Evolutionary conservation across 352 stramenopile species (phyloP).

Genomic region (Globisporangium abappressorium): DNA sequence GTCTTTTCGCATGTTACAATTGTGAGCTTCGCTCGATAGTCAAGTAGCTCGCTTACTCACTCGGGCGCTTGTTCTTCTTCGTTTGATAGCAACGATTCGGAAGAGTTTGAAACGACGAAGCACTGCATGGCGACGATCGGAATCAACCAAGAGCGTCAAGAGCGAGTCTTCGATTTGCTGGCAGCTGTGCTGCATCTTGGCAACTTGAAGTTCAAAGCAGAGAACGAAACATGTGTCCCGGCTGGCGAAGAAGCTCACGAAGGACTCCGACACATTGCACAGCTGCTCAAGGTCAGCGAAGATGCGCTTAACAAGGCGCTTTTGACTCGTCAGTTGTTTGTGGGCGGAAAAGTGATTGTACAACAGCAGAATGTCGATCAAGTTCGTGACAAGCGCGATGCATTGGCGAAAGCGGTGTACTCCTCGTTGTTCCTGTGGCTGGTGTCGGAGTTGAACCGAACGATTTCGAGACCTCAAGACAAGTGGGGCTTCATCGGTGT

Average conservation of each 20-base stretch:
- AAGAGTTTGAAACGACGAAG: slow-evolving; percentile 83
- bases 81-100: slow-evolving; percentile 46
- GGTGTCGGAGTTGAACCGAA: slow-evolving; percentile 88
- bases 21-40: neutral
- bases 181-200: slow-evolving; percentile 85
- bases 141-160: slow-evolving; percentile 73
- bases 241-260: slow-evolving; percentile 44
- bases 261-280: slow-evolving; percentile 63
- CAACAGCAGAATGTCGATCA: slow-evolving; percentile 88
- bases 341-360: slow-evolving; percentile 88
- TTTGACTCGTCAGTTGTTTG: slow-evolving; percentile 81
- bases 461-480: slow-evolving; percentile 76
- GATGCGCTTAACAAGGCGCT: slow-evolving; percentile 73
- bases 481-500: slow-evolving; percentile 94
- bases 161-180: slow-evolving; percentile 85
- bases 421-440: slow-evolving; percentile 91
- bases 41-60: neutral
- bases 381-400: slow-evolving; percentile 85
- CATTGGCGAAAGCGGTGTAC: slow-evolving; percentile 92
- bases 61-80: neutral
- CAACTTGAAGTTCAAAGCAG: slow-evolving; percentile 83
- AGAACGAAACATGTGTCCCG: slow-evolving; percentile 76
- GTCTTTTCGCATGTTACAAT: neutral
- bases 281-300: slow-evolving; percentile 72
- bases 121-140: slow-evolving; percentile 88